Evolutionary conservation across 352 stramenopile genomes (phyloP).

Genomic region (Phytophthora pluvialis): DNA sequence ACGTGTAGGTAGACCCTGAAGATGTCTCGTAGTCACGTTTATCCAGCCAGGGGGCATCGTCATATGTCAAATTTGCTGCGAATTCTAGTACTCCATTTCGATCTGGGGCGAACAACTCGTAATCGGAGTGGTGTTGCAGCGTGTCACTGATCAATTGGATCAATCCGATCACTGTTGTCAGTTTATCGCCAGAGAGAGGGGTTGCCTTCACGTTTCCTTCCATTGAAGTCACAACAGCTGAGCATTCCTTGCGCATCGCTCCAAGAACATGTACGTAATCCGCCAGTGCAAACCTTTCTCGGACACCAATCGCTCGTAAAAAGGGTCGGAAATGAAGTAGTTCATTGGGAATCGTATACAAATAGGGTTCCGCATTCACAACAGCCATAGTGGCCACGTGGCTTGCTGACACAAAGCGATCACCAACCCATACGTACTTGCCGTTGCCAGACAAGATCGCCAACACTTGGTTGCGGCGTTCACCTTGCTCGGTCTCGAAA

Average conservation of each 20-base stretch:
- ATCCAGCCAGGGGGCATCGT: slow-evolving; percentile 77
- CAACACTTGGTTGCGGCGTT: slow-evolving; percentile 39
- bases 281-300: slow-evolving; percentile 54
- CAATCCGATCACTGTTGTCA: slow-evolving; percentile 64
- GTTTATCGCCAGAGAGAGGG: slow-evolving; percentile 49
- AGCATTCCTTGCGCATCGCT: slow-evolving; percentile 55
- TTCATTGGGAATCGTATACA: slow-evolving; percentile 67
- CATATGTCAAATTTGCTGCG: slow-evolving; percentile 58
- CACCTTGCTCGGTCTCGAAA: slow-evolving; percentile 50
- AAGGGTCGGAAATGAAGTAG: slow-evolving; percentile 71
- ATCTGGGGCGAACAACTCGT: slow-evolving; percentile 66
- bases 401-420: slow-evolving; percentile 55
- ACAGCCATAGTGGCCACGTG: slow-evolving; percentile 57
- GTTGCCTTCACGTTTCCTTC: slow-evolving; percentile 9
- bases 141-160: slow-evolving; percentile 74
- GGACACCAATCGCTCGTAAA: slow-evolving; percentile 65
- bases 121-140: slow-evolving; percentile 56
- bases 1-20: slow-evolving; percentile 32
- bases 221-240: slow-evolving; percentile 16
- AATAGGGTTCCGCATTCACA: slow-evolving; percentile 71
- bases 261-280: slow-evolving; percentile 72
- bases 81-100: slow-evolving; percentile 47
- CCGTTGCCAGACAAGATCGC: slow-evolving; percentile 45
- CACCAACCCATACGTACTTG: slow-evolving; percentile 69
- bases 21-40: slow-evolving; percentile 46